A percentile compares a stretch with the other conserved stretches of the same genome.
Conservation (phyloP, 305 asterid genomes). For the Fraxinus albicans region DNA sequence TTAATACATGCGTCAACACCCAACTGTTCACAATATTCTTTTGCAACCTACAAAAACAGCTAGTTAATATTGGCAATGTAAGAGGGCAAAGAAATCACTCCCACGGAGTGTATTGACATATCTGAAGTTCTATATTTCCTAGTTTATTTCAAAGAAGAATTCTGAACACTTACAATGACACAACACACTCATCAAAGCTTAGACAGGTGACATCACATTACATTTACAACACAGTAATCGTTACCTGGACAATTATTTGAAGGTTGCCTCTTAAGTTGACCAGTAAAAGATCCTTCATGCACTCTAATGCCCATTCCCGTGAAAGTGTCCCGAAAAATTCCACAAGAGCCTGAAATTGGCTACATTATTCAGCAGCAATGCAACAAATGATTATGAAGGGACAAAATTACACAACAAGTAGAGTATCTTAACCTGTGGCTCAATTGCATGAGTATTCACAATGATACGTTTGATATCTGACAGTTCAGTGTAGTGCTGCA, state of each 20-base stretch:
- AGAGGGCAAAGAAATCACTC: neutral
- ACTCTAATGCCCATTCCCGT: constrained; percentile 94
- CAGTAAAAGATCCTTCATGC: constrained; percentile 96
- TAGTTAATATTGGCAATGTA: constrained; percentile 11
- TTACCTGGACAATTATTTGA: constrained; percentile 99
- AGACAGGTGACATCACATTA: neutral
- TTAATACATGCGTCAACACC: constrained; percentile 94
- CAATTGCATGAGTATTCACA: constrained; percentile 99
- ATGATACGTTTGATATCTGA: constrained; percentile 96
- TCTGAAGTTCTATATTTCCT: constrained; percentile 9
- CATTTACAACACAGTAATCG: constrained; percentile 4
- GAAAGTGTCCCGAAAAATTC: constrained; percentile 96
- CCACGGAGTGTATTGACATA: neutral
- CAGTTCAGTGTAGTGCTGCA: constrained; percentile 90
- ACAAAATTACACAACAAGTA: neutral
- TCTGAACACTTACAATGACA: constrained; percentile 11
- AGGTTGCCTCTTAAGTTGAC: constrained; percentile 96
- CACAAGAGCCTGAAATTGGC: constrained; percentile 69
- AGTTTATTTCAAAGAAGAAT: constrained; percentile 1
- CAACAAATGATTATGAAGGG: neutral
- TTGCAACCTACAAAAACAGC: constrained; percentile 65
- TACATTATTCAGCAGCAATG: constrained; percentile 31
- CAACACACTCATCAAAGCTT: neutral
- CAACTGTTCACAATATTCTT: constrained; percentile 96
- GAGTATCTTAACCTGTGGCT: constrained; percentile 77